Base-by-base conservation (phyloP, 805 yeast species). In the Schwanniomyces sp. region DNA sequence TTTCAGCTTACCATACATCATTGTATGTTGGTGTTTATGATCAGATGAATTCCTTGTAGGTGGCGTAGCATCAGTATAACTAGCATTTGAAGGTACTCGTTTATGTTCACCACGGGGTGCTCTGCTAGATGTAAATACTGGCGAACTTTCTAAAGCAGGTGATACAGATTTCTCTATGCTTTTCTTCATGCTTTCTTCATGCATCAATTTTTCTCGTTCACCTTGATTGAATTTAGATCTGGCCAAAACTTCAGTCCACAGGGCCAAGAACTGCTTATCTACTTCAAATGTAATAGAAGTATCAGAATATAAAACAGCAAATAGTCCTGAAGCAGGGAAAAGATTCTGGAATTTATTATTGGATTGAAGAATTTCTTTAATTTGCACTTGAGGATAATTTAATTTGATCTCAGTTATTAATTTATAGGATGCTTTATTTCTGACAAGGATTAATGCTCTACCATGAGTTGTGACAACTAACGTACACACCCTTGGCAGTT, bases 401-500 rank as follows among this genome's bases (percentile, higher is more conserved):
- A 86, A 62, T 52, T 75, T 75, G 30, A 87, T 72, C 48, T 85
- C 90, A 14, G 76, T 69, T 14, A 75, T 68, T 39, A 84, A 57
- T 48, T 78, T 78, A 55, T 77, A 73, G 30, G 70, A 61, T 12
- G 63, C 72, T 46, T 69, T 77, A 37, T 64, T 69, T 28, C 76
- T 64, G 53, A 68, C 64, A 50, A 86, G 80, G 1, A 86, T 58
- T 49, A 87, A 62, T 0, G 79, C 81, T 41, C 91, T 70, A 1
- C 91, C 92, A 58, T 76, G 76, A 1, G 81, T 72, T 1, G 91
- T 86, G 0, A 85, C 67, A 11, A 86, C 53, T 49, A 85, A 55
- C 1, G 84, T 75, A 52, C 88, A 76, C 8, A 73, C 70, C 46
- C 72, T 63, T 44, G 69, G 69, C 40, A 68, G 74, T 6, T 74